Percentiles rank a stretch among this genome's conserved stretches.
These are phyloP conservation scores for Toxoplasma gondii DNA, from an alignment of 169 alveolate genomes.

Conservation along the genomic window DNA sequence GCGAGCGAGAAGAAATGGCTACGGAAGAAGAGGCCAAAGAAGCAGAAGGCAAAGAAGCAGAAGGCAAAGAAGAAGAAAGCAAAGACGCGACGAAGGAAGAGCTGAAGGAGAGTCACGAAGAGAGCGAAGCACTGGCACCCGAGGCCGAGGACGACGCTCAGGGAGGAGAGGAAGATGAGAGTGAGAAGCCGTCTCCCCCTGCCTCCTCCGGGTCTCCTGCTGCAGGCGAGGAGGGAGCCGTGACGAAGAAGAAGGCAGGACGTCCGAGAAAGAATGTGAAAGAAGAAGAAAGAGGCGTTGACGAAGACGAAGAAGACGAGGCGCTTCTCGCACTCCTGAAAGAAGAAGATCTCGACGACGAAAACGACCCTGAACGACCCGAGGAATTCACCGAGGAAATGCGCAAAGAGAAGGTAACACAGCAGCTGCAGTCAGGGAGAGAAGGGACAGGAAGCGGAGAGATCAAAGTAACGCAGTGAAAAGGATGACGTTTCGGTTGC, in stretches of 20 bases:
- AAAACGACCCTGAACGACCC: conserved; percentile 54
- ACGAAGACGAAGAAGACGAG: neutral
- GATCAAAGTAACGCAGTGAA: neutral
- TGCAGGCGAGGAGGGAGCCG: neutral
- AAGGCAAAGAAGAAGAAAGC: neutral
- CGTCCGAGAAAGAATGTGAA: conserved; percentile 5
- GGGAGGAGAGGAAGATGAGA: neutral
- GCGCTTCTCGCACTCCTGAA: neutral
- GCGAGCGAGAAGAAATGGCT: neutral
- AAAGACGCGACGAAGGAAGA: neutral
- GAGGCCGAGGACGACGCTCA: neutral
- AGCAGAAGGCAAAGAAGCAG: neutral
- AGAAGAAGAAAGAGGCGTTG: neutral
- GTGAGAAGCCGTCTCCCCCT: neutral
- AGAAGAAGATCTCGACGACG: conserved; percentile 73
- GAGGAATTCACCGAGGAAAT: conserved; percentile 28
- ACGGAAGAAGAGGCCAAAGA: neutral
- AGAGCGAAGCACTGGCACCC: neutral
- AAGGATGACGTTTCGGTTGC: neutral
- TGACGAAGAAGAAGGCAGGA: conserved; percentile 39
- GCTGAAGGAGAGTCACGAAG: neutral
- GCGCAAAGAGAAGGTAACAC: conserved; percentile 70
- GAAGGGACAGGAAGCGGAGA: neutral
- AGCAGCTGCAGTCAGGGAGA: neutral
- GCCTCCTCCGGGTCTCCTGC: neutral